phyloP scores from a whole-genome alignment of 2,329 filamentous ascomycete genomes.

The Pseudocercospora cruenta region DNA sequence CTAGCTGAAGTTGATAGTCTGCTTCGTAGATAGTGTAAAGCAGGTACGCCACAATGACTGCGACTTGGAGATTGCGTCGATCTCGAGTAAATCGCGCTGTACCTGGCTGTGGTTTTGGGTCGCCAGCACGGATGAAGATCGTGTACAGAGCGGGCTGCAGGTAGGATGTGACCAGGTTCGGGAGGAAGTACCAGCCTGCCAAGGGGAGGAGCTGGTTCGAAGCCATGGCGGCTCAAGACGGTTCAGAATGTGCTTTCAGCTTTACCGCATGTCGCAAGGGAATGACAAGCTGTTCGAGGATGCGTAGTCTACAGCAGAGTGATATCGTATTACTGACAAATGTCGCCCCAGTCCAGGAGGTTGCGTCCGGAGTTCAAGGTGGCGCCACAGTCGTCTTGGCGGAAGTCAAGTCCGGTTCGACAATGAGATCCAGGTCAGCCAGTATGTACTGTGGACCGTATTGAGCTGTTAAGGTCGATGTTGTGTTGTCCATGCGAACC shows the following conservation, averaged over 20 bases:
- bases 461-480: background rate
- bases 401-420: no score
- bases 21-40: conserved; percentile 91
- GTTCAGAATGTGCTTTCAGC: no score
- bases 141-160: conserved; percentile 83
- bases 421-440: background rate
- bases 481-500: background rate
- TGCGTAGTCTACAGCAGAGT: no score
- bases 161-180: conserved; percentile 72
- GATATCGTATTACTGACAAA: no score
- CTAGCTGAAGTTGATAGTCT: conserved; percentile 73
- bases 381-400: background rate
- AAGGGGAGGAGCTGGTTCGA: conserved; percentile 57
- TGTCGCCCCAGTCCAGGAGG: no score
- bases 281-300: no score
- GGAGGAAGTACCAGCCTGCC: conserved; percentile 65
- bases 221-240: conserved; percentile 34
- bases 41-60: conserved; percentile 82
- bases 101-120: conserved; percentile 72
- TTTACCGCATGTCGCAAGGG: conserved; percentile 10
- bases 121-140: conserved; percentile 85
- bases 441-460: background rate
- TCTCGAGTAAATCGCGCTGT: conserved; percentile 71
- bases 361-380: background rate
- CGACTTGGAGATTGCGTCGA: conserved; percentile 79